phyloP scores from a whole-genome alignment of 2,329 filamentous ascomycete species.

The Monosporascus sp. region DNA sequence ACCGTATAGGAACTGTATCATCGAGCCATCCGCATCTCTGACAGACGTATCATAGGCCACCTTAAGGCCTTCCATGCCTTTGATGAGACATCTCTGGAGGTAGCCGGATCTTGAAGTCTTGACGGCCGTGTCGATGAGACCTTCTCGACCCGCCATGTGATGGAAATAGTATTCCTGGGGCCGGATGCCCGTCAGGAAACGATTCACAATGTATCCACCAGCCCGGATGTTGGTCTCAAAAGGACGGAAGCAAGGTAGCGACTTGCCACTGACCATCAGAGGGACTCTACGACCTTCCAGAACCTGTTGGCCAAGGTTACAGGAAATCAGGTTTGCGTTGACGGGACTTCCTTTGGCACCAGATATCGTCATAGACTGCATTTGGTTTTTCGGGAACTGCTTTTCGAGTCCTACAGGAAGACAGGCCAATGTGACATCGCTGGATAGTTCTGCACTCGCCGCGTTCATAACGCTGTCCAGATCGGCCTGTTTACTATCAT shows the following conservation, averaged over 20 bases:
- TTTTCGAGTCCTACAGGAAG: conserved; percentile 81
- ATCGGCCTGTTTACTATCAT: conserved; percentile 84
- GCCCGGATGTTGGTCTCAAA: conserved; percentile 86
- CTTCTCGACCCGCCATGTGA: conserved; percentile 98
- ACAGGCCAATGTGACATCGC: conserved; percentile 70
- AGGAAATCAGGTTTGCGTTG: conserved; percentile 96
- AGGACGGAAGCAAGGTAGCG: conserved; percentile 85
- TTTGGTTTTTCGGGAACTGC: conserved; percentile 92
- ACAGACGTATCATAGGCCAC: conserved; percentile 94
- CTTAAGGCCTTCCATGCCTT: conserved; percentile 92
- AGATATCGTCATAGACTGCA: conserved; percentile 97
- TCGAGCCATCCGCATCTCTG: conserved; percentile 84
- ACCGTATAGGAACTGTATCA: conserved; percentile 94
- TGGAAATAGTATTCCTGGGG: conserved; percentile 99
- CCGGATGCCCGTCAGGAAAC: conserved; percentile 95
- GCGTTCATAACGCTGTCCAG: conserved; percentile 85
- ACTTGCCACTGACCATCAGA: conserved; percentile 96
- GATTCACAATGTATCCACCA: conserved; percentile 88
- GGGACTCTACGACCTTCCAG: conserved; percentile 92
- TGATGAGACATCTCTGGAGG: conserved; percentile 92
- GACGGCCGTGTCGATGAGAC: conserved; percentile 96
- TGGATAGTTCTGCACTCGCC: conserved; percentile 64
- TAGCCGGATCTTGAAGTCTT: conserved; percentile 98
- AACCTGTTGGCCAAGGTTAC: conserved; percentile 94
- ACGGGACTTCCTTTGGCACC: conserved; percentile 90